Evolutionary conservation across 164 flowering plant genomes (phyloP).

Genomic region (Sextonia rubra): DNA sequence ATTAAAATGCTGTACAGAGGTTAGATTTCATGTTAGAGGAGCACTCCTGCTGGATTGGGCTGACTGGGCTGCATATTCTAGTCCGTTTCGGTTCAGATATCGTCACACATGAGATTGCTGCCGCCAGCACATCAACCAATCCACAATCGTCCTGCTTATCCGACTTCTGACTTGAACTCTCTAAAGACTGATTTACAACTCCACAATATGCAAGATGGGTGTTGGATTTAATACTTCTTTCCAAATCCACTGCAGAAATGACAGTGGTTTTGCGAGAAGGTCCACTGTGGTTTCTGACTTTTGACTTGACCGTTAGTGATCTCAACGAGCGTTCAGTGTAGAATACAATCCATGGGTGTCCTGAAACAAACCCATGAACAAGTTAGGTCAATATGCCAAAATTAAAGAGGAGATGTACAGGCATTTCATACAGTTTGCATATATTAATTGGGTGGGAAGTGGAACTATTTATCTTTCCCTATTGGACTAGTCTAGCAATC

Average conservation of each 20-base stretch:
- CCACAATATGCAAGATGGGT: constrained; percentile 10
- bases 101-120: constrained; percentile 74
- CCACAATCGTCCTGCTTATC: constrained; percentile 58
- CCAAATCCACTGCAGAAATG: constrained; percentile 7
- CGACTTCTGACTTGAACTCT: constrained; percentile 22
- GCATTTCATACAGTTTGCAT: not conserved
- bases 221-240: constrained; percentile 12
- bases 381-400: not conserved
- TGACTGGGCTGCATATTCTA: constrained; percentile 57
- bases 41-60: constrained; percentile 63
- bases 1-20: constrained; percentile 92
- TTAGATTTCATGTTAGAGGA: constrained; percentile 77
- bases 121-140: constrained; percentile 74
- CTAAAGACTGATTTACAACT: constrained; percentile 5
- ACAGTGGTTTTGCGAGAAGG: constrained; percentile 13
- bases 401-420: not conserved
- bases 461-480: not conserved
- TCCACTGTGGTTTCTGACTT: constrained; percentile 29
- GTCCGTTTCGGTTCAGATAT: constrained; percentile 88
- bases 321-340: constrained; percentile 64
- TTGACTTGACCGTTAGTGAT: constrained; percentile 49
- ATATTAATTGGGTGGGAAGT: not conserved
- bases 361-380: constrained; percentile 33
- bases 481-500: not conserved
- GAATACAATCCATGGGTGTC: constrained; percentile 86